Percentiles rank a stretch among this genome's conserved stretches.
Evolutionary conservation across 1,284 basidiomycete genomes (phyloP).

Genomic region (Bjerkandera adusta): DNA sequence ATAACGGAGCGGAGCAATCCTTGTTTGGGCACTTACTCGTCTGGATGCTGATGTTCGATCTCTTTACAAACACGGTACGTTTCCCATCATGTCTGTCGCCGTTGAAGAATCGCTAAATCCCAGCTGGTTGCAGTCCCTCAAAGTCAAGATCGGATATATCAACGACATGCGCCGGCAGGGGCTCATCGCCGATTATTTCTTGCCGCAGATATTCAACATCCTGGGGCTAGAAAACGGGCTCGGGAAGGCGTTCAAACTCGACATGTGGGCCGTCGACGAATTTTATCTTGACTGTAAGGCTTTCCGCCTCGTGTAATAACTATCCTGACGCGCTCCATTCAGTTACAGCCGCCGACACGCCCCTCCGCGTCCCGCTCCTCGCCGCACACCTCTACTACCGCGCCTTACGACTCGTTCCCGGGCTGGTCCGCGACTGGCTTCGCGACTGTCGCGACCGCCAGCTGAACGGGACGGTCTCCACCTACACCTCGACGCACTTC

Average conservation of each 20-base stretch:
- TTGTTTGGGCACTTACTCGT: conserved; percentile 72
- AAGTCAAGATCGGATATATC: conserved; percentile 79
- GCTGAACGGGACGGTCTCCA: conserved; percentile 71
- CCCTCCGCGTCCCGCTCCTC: conserved; percentile 65
- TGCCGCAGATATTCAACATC: conserved; percentile 75
- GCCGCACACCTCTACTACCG: conserved; percentile 91
- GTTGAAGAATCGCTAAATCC: conserved; percentile 3
- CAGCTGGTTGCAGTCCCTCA: conserved; percentile 59
- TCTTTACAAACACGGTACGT: conserved; percentile 84
- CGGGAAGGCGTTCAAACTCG: conserved; percentile 69
- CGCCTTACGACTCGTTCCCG: conserved; percentile 78
- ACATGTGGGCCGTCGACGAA: conserved; percentile 84
- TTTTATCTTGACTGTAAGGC: conserved; percentile 78
- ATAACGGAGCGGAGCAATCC: background rate
- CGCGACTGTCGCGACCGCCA: conserved; percentile 88
- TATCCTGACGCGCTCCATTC: background rate
- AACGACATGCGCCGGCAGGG: conserved; percentile 78
- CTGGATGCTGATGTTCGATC: conserved; percentile 90
- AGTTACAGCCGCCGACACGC: conserved; percentile 64
- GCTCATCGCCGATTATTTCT: conserved; percentile 63
- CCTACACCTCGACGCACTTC: conserved; percentile 85
- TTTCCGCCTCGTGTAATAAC: background rate
- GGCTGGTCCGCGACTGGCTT: conserved; percentile 84
- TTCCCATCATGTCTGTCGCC: background rate
- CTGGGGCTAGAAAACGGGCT: conserved; percentile 64